phyloP scores from a whole-genome alignment of 768 basidiomycete species.

The Pulveroboletus sp. region DNA sequence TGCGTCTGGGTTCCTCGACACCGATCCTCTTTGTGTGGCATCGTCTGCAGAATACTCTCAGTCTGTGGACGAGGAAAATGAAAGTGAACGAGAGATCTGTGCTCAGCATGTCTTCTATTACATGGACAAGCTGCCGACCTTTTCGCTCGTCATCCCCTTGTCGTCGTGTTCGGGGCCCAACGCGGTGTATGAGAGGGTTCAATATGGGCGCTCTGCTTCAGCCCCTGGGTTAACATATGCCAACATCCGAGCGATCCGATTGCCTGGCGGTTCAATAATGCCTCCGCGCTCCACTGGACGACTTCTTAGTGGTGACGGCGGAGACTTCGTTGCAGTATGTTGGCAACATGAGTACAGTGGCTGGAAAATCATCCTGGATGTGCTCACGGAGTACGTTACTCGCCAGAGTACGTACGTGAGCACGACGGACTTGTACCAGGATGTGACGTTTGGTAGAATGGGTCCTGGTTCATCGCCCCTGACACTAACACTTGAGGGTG shows the following conservation, averaged over 20 bases:
- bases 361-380: slow-evolving; percentile 81
- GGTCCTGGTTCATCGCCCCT: slow-evolving; percentile 34
- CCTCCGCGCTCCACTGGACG: slow-evolving; percentile 63
- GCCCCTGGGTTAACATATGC: slow-evolving; percentile 53
- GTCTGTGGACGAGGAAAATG: slow-evolving; percentile 35
- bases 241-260: slow-evolving; percentile 60
- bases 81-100: slow-evolving; percentile 54
- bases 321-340: slow-evolving; percentile 58
- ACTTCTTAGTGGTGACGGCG: slow-evolving; percentile 66
- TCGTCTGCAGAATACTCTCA: slow-evolving; percentile 40
- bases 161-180: slow-evolving; percentile 61
- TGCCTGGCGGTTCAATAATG: slow-evolving; percentile 74
- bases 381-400: slow-evolving; percentile 72
- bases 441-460: slow-evolving; percentile 49
- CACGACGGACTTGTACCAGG: slow-evolving; percentile 41
- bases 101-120: slow-evolving; percentile 70
- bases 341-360: slow-evolving; percentile 84
- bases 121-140: slow-evolving; percentile 65
- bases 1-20: slow-evolving; percentile 70
- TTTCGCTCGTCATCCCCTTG: slow-evolving; percentile 67
- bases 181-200: slow-evolving; percentile 65
- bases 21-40: slow-evolving; percentile 55
- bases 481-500: slow-evolving; percentile 55
- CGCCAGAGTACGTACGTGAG: slow-evolving; percentile 44
- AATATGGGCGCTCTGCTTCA: slow-evolving; percentile 47